Conservation (phyloP, 2,329 filamentous ascomycete species). For the Diaporthe citriasiana region DNA sequence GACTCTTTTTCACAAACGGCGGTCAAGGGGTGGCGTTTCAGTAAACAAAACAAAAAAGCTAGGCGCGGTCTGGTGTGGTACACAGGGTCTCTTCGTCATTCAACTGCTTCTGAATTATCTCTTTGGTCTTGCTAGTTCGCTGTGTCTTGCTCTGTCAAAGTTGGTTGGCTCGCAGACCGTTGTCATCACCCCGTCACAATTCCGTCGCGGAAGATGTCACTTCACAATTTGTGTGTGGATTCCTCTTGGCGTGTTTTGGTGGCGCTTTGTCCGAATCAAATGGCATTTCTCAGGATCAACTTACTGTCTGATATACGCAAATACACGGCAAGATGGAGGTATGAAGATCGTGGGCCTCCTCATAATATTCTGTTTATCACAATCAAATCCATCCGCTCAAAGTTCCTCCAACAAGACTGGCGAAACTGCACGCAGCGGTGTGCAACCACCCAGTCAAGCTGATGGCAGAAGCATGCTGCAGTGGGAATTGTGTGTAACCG, state of each 20-base stretch:
- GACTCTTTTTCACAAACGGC: conserved; percentile 15
- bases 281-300: not conserved
- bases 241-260: not conserved
- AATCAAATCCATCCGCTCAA: not conserved
- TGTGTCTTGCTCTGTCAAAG: conserved; percentile 3
- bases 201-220: not conserved
- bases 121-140: conserved; percentile 1
- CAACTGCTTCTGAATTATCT: not conserved
- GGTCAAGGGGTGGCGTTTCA: conserved; percentile 28
- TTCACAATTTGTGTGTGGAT: not conserved
- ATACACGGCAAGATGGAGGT: conserved; percentile 3
- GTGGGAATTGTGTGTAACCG: conserved; percentile 31
- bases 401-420: conserved; percentile 3
- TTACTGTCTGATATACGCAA: not conserved
- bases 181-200: not conserved
- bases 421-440: not conserved
- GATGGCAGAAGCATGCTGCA: conserved; percentile 26
- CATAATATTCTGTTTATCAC: conserved; percentile 13
- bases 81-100: conserved; percentile 22
- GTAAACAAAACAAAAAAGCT: conserved; percentile 31
- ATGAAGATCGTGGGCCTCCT: conserved; percentile 4
- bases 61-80: not conserved
- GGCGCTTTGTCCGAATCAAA: not conserved
- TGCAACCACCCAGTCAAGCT: conserved; percentile 10
- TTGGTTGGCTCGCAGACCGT: conserved; percentile 3